Conservation (phyloP, 345 rosid genomes). For the Hypericum androsaemum region DNA sequence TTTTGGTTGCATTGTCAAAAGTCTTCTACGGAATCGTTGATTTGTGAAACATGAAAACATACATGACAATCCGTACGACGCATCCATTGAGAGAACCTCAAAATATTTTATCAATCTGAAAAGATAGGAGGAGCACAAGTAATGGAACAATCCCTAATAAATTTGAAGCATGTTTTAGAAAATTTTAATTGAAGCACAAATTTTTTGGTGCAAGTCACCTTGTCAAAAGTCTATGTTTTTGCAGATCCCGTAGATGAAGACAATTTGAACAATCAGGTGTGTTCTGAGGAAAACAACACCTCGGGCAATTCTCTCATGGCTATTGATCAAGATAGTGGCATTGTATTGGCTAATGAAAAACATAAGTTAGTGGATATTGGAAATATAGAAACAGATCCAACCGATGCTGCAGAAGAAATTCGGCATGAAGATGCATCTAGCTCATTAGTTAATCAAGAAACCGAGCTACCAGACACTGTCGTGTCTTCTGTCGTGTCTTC, state of each 20-base stretch:
- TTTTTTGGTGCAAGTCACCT: too few relatives aligned
- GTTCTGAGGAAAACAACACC: slow-evolving; percentile 29
- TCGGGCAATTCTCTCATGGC: slow-evolving; percentile 57
- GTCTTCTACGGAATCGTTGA: too few relatives aligned
- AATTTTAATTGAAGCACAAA: too few relatives aligned
- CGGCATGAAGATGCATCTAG: slow-evolving; percentile 21
- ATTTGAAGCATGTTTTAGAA: too few relatives aligned
- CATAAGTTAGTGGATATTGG: slow-evolving; percentile 15
- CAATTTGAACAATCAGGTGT: slow-evolving; percentile 25
- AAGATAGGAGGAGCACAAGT: too few relatives aligned
- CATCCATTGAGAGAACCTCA: too few relatives aligned
- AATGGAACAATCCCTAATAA: too few relatives aligned
- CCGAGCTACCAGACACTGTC: slow-evolving; percentile 20
- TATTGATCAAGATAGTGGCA: slow-evolving; percentile 26
- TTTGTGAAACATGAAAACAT: too few relatives aligned
- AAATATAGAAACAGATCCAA: slow-evolving; percentile 17
- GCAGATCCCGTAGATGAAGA: slow-evolving; percentile 51
- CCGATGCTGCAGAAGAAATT: slow-evolving; percentile 9
- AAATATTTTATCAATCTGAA: too few relatives aligned
- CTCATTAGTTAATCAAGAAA: slow-evolving; percentile 15
- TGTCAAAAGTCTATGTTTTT: slow-evolving; percentile 38
- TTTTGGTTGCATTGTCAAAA: too few relatives aligned
- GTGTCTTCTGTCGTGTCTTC: too few relatives aligned
- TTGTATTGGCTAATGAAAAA: slow-evolving; percentile 11
- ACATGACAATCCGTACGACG: too few relatives aligned